Base-by-base conservation (phyloP, 73 alveolate species). In the Paramecium primaurelia region DNA sequence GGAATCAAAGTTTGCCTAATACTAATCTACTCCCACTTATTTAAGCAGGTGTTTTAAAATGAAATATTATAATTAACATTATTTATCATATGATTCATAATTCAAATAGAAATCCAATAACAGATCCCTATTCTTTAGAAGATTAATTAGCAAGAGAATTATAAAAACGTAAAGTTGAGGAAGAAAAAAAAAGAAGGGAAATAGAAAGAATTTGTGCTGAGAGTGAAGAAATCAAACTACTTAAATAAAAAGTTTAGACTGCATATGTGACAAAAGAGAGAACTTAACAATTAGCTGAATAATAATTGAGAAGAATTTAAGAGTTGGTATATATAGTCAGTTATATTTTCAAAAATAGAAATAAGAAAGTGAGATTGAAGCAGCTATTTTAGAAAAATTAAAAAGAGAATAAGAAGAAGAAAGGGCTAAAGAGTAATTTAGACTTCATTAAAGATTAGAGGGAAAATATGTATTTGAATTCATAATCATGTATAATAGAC, bases 211-310 rank as follows among this genome's bases (percentile, higher is more conserved):
- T 89, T 69, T 89, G 88, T 89, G 94, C 90, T 1, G 94, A 89
- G 45, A 71, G 92, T 32, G 94, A 89, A 45, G 94, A 89, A 69
- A 71, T 89, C 71, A 89, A 89, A 73, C 40, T 89, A 20, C 75
- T 89, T 38, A 89, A 89, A 89, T 59, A 89, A 38, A 89, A 89
- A 83, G 88, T 89, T 38, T 47, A 83, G 75, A 71, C 88, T 25
- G 94, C 94, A 6, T 71, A 89, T 51, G 91, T 89, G 16, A 89
- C 86, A 18, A 89, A 89, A 73, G 94, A 89, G 64, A 68, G 94
- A 71, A 89, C 94, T 26, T 59, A 83, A 34, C 20, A 89, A 89
- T 51, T 89, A 22, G 94, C 94, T 11, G 94, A 89, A 49, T 38
- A 89, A 22, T 89, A 89, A 37, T 30, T 89, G 18, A 89, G 94